Percentiles rank a stretch among this genome's conserved stretches.
Conservation (phyloP, 345 rosid genomes). For the Salix purpurea region DNA sequence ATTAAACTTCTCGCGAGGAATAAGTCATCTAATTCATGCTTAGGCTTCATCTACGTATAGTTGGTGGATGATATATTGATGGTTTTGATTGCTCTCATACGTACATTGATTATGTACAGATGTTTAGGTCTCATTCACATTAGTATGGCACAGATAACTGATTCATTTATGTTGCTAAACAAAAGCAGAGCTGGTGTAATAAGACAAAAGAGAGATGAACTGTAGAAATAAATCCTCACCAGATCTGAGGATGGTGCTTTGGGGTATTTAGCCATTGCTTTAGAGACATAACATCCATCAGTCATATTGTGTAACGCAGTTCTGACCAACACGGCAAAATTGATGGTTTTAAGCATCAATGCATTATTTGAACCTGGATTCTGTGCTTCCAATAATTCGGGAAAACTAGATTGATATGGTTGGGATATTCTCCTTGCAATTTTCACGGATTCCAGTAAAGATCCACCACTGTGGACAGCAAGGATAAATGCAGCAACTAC, state of each 20-base stretch:
- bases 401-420: constrained; percentile 37
- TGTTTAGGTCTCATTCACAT: too few species aligned
- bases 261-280: constrained; percentile 36
- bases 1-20: too few species aligned
- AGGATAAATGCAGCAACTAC: constrained; percentile 71
- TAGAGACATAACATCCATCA: constrained; percentile 51
- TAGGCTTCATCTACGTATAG: too few species aligned
- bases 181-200: background rate
- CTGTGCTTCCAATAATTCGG: constrained; percentile 38
- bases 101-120: too few species aligned
- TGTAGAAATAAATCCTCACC: constrained; percentile 37
- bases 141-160: too few species aligned
- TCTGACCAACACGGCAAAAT: constrained; percentile 50
- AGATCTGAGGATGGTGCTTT: constrained; percentile 67
- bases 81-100: too few species aligned
- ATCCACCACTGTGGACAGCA: constrained; percentile 67
- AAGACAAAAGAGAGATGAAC: too few species aligned
- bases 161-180: background rate
- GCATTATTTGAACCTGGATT: constrained; percentile 15
- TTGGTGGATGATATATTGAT: too few species aligned
- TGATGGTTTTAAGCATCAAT: constrained; percentile 43
- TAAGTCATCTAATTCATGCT: too few species aligned
- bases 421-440: constrained; percentile 52
- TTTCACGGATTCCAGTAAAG: constrained; percentile 50
- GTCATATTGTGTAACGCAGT: constrained; percentile 44